These are phyloP conservation scores for Neurospora discreta DNA, from an alignment of 495 filamentous ascomycete genomes.

Conservation along the genomic window DNA sequence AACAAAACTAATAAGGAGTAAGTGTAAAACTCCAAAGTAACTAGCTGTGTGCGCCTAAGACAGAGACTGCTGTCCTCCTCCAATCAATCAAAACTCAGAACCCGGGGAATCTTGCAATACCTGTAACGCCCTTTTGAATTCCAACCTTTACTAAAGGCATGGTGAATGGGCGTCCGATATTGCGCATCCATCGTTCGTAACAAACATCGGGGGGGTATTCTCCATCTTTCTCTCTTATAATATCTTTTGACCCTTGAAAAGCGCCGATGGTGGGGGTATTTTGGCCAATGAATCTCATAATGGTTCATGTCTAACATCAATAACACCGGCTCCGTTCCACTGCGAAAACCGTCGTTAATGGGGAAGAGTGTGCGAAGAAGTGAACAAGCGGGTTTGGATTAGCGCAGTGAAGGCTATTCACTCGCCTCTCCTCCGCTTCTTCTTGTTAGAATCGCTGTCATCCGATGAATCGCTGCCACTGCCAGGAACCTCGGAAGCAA, in stretches of 20 bases:
- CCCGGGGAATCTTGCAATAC: neutral
- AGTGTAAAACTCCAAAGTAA: neutral
- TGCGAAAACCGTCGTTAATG: constrained; percentile 23
- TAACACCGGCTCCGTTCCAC: constrained; percentile 24
- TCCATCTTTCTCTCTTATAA: neutral
- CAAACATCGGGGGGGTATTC: constrained; percentile 4
- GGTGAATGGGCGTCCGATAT: neutral
- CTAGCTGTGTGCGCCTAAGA: neutral
- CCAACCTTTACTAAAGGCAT: neutral
- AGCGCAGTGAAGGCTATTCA: constrained; percentile 19
- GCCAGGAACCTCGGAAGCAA: constrained; percentile 55
- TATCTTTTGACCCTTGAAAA: constrained; percentile 12
- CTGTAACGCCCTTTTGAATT: neutral
- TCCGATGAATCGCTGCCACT: constrained; percentile 46
- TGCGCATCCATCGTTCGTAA: constrained; percentile 5
- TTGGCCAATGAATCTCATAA: constrained; percentile 21
- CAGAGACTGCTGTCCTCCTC: neutral
- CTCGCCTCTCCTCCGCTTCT: constrained; percentile 68
- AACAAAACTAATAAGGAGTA: neutral
- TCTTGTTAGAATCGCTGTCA: constrained; percentile 41
- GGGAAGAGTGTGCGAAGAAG: constrained; percentile 27
- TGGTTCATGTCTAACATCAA: constrained; percentile 26
- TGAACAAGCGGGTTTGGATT: constrained; percentile 10
- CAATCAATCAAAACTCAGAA: neutral
- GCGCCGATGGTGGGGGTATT: constrained; percentile 7